Conservation (phyloP, 2,329 filamentous ascomycete genomes). For the Paraphaeosphaeria minitans region DNA sequence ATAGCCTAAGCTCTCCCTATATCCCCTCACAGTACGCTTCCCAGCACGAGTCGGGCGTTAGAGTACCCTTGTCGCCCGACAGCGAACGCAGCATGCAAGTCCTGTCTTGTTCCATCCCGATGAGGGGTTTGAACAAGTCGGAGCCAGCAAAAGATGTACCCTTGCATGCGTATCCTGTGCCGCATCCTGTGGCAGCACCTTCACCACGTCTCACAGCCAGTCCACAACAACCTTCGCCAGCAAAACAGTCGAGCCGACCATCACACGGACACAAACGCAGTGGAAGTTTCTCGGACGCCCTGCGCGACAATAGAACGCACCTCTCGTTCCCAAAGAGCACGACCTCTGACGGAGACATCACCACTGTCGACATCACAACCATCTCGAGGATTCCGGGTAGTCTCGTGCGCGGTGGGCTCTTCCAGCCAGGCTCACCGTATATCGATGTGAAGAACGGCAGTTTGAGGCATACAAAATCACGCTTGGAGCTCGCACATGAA, state of each 20-base stretch:
- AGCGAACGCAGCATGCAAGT: slow-evolving; percentile 61
- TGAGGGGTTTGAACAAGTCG: slow-evolving; percentile 45
- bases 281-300: slow-evolving; percentile 83
- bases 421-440: slow-evolving; percentile 81
- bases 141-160: slow-evolving; percentile 47
- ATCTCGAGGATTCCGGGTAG: slow-evolving; percentile 76
- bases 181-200: slow-evolving; percentile 30
- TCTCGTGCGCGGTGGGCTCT: slow-evolving; percentile 82
- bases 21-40: slow-evolving; percentile 40
- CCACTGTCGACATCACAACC: slow-evolving; percentile 58
- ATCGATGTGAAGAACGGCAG: slow-evolving; percentile 61
- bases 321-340: slow-evolving; percentile 55
- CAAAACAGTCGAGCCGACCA: slow-evolving; percentile 33
- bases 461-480: slow-evolving; percentile 38
- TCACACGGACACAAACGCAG: slow-evolving; percentile 74
- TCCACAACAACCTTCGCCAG: slow-evolving; percentile 33
- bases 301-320: slow-evolving; percentile 69
- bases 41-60: slow-evolving; percentile 35
- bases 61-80: slow-evolving; percentile 50
- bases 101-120: slow-evolving; percentile 64
- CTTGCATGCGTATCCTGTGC: slow-evolving; percentile 46
- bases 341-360: slow-evolving; percentile 49
- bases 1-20: slow-evolving; percentile 44
- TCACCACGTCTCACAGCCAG: slow-evolving; percentile 37
- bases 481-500: slow-evolving; percentile 38